Evolutionary conservation across 441 rosid species (phyloP), one percentile per base, ranked within the genome.

Genomic region (Erodium trifolium): DNA sequence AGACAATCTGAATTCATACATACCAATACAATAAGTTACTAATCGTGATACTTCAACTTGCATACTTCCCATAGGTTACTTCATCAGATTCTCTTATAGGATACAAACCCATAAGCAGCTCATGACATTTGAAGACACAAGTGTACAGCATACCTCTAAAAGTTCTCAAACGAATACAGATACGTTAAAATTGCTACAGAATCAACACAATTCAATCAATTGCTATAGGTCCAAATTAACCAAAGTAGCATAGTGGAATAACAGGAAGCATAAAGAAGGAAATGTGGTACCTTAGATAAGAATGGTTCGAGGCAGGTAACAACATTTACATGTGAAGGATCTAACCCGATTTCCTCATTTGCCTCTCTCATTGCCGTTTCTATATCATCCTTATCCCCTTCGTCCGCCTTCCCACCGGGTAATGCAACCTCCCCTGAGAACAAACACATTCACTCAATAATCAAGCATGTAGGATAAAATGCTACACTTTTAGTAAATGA

Each of bases 361-460:
- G 98, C 97, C 71, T 93, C 98, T 78, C 98, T 88, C 1, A 87
- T 86, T 14, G 96, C 96, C 35, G 97, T 91, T 60, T 85, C 88
- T 13, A 82, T 85, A 73, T 91, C 96, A 78, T 88, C 87, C 70
- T 81, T 82, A 64, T 93, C 93, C 34, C 78, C 82, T 71, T 91
- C 95, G 13, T 93, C 97, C 3, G 88, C 81, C 78, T 89, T 93
- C 65, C 98, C 97, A 67, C 98, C 98, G 6, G 98, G 97, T 78
- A 93, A 76, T 78, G 97, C 85, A 79, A 93, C 91, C 78, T 93
- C 97, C 65, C 97, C 98, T 91, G 82, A 78, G 76, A 65, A 67
- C 72, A 72, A 78, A 23, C 45, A 43, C 69, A 45, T n/a, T 68
- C 55, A 63, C 29, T 51, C n/a, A 51, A n/a, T 37, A 64, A 67